Base-by-base conservation (phyloP, 2,329 filamentous ascomycete genomes). In the Penicillium hesseltinei region DNA sequence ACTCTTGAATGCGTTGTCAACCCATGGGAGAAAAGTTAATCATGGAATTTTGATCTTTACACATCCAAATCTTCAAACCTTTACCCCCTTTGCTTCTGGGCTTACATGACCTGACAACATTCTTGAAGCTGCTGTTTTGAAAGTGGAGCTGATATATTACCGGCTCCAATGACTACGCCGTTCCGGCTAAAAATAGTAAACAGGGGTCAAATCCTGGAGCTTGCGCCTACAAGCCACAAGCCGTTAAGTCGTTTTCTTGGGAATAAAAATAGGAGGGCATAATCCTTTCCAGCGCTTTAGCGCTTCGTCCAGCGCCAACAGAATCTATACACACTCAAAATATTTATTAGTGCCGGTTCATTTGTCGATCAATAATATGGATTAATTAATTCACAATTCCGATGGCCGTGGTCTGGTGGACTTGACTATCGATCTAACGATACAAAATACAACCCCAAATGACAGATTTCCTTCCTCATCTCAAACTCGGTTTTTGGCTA, bases 171-270 rank as follows among this genome's bases (percentile, higher is more conserved):
- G 27, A 52, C 27, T 17, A 21, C 17, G 15, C 23, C 35, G 36
- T 15, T 17, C 27, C 23, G 54, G 21, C 49, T 56, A 53, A 53
- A 53, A 56, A 56, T 56, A 56, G 54, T n/a, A 46, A 17, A 36
- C 42, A 51, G 27, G 49, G 42, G 49, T 42, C 36, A 35, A 36
- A 39, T 45, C 35, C 17, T 51, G 27, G 38, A 42, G 36, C 38
- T 42, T 42, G 50, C 50, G 13, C 17, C 50, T 39, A 52, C 39
- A 35, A 52, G 27, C 50, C 50, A 45, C 29, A 45, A 17, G 15
- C 29, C 27, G 17, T 52, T 36, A 19, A 35, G 40, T 27, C 2
- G 15, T 45, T 43, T 19, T 19, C 11, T 52, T n/a, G 19, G 17
- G 17, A 25, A 44, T 17, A 21, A 51, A 36, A 51, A 44, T 35